Evolutionary conservation across 441 rosid species (phyloP).

Genomic region (Hura crepitans): DNA sequence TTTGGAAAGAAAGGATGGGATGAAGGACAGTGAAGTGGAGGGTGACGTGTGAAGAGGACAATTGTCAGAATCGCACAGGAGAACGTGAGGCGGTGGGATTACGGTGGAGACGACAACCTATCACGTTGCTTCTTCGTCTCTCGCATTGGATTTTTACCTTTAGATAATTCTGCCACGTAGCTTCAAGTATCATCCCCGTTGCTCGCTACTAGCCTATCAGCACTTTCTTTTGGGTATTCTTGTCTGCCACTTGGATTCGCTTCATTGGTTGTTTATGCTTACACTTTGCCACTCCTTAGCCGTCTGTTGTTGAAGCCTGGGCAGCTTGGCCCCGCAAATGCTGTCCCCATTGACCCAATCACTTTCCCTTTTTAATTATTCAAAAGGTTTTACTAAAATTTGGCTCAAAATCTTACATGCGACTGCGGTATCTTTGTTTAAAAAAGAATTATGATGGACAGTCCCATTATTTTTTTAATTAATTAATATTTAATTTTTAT

Average conservation of each 20-base stretch:
- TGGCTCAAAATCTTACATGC: no score
- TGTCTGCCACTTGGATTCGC: conserved; percentile 10
- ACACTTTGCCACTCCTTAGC: neutral
- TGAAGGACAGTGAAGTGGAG: conserved; percentile 1
- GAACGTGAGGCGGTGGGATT: conserved; percentile 21
- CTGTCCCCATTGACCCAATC: no score
- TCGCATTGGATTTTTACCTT: neutral
- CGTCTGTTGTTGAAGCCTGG: neutral
- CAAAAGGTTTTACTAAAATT: no score
- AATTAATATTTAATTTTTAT: no score
- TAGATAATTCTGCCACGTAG: conserved; percentile 26
- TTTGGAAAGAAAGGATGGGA: neutral
- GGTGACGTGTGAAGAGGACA: conserved; percentile 4
- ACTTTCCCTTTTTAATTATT: no score
- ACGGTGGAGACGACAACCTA: conserved; percentile 18
- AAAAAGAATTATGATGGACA: no score
- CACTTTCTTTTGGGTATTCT: neutral
- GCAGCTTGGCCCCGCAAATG: no score
- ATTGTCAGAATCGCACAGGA: conserved; percentile 9
- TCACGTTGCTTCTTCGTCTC: neutral
- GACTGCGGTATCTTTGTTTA: no score
- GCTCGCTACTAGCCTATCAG: neutral
- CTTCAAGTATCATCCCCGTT: neutral
- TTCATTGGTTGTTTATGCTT: neutral
- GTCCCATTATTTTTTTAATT: no score